phyloP scores from a whole-genome alignment of 441 rosid species.

The Arabidopsis hybrid region DNA sequence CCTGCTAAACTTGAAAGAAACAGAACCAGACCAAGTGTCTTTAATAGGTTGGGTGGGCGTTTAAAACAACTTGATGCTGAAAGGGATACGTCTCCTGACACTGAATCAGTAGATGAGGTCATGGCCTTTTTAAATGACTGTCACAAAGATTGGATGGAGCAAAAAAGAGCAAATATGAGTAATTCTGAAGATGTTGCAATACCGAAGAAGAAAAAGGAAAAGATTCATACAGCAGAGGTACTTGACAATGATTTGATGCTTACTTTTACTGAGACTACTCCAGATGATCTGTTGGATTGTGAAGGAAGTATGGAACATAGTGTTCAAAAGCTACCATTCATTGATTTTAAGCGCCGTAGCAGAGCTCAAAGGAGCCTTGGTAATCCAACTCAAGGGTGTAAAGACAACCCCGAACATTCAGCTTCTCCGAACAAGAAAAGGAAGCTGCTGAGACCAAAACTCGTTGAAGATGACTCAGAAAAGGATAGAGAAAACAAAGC shows the following conservation, averaged over 20 bases:
- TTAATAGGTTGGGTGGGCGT: conserved; percentile 56
- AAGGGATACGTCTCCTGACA: conserved; percentile 22
- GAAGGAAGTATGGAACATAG: conserved; percentile 39
- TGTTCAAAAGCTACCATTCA: conserved; percentile 45
- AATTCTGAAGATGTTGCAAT: conserved; percentile 16
- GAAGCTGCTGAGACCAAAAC: conserved; percentile 65
- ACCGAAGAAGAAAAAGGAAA: conserved; percentile 39
- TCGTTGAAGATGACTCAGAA: conserved; percentile 42
- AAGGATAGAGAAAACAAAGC: conserved; percentile 23
- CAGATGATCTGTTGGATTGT: conserved; percentile 26
- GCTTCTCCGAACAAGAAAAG: conserved; percentile 52
- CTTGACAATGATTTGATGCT: conserved; percentile 35
- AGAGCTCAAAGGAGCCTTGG: conserved; percentile 36
- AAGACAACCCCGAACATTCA: conserved; percentile 6
- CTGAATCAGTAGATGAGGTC: conserved; percentile 56
- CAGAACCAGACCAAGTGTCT: conserved; percentile 55
- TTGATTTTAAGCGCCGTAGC: conserved; percentile 67
- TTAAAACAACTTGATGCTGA: conserved; percentile 25
- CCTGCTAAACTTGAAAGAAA: conserved; percentile 21
- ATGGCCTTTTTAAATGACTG: conserved; percentile 49
- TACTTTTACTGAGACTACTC: conserved; percentile 34
- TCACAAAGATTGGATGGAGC: conserved; percentile 45
- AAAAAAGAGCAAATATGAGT: conserved; percentile 21
- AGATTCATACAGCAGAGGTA: conserved; percentile 24
- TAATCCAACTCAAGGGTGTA: conserved; percentile 22